A percentile compares a stretch with the other conserved stretches of the same genome.
Conservation (phyloP, 2,329 filamentous ascomycete species). For the Monosporascus sp. region DNA sequence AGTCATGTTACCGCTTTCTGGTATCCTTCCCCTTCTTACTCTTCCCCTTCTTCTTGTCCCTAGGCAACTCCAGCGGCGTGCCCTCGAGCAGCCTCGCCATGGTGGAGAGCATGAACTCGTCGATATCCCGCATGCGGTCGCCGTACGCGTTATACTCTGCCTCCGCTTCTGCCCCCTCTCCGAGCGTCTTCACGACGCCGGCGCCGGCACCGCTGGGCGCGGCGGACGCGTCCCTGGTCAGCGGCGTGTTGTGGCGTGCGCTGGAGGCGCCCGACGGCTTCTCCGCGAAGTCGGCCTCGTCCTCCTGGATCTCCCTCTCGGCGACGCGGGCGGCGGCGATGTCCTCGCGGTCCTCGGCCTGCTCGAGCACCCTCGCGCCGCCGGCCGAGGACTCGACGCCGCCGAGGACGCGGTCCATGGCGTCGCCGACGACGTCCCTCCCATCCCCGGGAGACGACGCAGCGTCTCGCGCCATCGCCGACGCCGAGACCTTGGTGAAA, state of each 20-base stretch:
- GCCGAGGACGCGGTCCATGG: conserved; percentile 81
- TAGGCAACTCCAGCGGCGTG: conserved; percentile 57
- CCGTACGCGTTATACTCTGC: conserved; percentile 57
- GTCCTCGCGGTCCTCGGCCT: conserved; percentile 89
- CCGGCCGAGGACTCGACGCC: conserved; percentile 57
- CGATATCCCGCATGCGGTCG: conserved; percentile 54
- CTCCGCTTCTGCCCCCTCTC: conserved; percentile 28
- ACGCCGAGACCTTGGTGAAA: conserved; percentile 69
- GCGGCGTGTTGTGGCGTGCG: conserved; percentile 46
- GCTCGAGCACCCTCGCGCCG: conserved; percentile 62
- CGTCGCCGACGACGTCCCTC: conserved; percentile 46
- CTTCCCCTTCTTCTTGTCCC: conserved; percentile 59
- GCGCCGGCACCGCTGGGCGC: conserved; percentile 8
- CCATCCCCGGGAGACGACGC: conserved; percentile 56
- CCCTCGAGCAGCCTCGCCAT: conserved; percentile 60
- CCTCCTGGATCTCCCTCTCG: conserved; percentile 81
- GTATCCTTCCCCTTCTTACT: conserved; percentile 54
- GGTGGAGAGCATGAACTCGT: conserved; percentile 68
- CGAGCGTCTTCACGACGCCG: conserved; percentile 19
- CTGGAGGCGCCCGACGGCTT: conserved; percentile 51
- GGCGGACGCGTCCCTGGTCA: conserved; percentile 30
- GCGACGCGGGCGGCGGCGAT: conserved; percentile 81
- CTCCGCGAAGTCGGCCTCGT: conserved; percentile 80
- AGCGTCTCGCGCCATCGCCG: conserved; percentile 61
- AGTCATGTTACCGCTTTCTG: conserved; percentile 38